Evolutionary conservation across 768 basidiomycete species (phyloP), one percentile per base, ranked within the genome.

Genomic region (Kwoniella sp.): DNA sequence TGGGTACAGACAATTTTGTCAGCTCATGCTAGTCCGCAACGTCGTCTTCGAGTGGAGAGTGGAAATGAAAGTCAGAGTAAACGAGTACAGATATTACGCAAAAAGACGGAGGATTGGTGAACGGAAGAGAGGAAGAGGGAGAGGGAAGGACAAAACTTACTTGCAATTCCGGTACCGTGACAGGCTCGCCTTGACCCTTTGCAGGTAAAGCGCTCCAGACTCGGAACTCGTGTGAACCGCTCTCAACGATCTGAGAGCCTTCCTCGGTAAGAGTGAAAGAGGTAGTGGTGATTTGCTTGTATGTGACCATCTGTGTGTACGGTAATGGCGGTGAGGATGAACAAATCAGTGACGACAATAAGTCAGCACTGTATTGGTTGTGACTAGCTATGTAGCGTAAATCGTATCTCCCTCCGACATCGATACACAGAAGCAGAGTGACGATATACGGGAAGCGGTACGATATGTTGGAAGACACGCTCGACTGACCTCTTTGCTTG

Each of bases 211-310:
- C 91, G 54, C 85, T 83, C 95, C 95, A 99, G 34, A 98, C 92
- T 63, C 91, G 88, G 53, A 90, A 92, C 83, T 99, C 96, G 80
- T 97, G 93, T 15, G 94, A 97, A 38, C 96, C 96, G 45, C 89
- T 82, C 45, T 84, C 81, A 25, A 87, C 87, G 70, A 97, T 90
- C 72, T 88, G 87, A 23, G 83, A 76, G 23, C 96, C 96, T 83
- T 99, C 96, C 0, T 86, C 81, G 15, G 92, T 93, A 48, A 92
- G 86, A 7, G 83, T 83, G 83, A 93, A 88, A 13, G 87, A 85
- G 4, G 87, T 82, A 4, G 87, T 84, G 78, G 94, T 92, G 73
- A 92, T 88, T 61, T 80, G 79, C 15, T 65, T 67, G 56, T 73
- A 77, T 26, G 37, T 61, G 31, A 78, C 57, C 76, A 78, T 78